Conservation (phyloP, 2,329 filamentous ascomycete genomes). For the Phyllosticta citriasiana region DNA sequence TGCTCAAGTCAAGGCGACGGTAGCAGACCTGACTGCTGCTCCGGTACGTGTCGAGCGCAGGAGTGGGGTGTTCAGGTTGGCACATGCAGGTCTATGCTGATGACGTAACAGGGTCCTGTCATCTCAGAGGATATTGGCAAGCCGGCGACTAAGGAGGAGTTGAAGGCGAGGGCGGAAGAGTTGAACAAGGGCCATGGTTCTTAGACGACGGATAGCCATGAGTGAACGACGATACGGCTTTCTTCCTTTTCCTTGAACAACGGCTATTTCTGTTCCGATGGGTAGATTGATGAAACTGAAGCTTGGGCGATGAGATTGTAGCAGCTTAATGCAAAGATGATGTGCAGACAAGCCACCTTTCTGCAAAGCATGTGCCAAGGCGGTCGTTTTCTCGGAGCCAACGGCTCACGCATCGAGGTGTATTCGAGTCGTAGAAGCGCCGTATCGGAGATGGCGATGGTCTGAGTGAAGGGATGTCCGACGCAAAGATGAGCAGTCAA, state of each 20-base stretch:
- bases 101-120: conserved; percentile 30
- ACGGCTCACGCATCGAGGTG: not conserved
- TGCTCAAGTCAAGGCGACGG: conserved; percentile 18
- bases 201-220: not conserved
- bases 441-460: not conserved
- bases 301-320: not conserved
- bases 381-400: not conserved
- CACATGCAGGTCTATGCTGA: not conserved
- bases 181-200: conserved; percentile 30
- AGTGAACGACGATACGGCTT: not conserved
- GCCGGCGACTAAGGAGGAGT: conserved; percentile 38
- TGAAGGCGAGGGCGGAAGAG: conserved; percentile 41
- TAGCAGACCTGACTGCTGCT: conserved; percentile 31
- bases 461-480: not conserved
- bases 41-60: conserved; percentile 22
- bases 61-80: not conserved
- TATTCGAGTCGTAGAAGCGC: not conserved
- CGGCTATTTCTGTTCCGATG: not conserved
- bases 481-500: not conserved
- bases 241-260: not conserved
- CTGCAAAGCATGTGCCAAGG: not conserved
- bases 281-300: not conserved
- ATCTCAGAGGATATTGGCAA: conserved; percentile 35
- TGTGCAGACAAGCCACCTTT: not conserved
- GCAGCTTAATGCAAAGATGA: not conserved